Evolutionary conservation across 2,329 filamentous ascomycete genomes (phyloP).

Genomic region (Sporothrix brasiliensis): DNA sequence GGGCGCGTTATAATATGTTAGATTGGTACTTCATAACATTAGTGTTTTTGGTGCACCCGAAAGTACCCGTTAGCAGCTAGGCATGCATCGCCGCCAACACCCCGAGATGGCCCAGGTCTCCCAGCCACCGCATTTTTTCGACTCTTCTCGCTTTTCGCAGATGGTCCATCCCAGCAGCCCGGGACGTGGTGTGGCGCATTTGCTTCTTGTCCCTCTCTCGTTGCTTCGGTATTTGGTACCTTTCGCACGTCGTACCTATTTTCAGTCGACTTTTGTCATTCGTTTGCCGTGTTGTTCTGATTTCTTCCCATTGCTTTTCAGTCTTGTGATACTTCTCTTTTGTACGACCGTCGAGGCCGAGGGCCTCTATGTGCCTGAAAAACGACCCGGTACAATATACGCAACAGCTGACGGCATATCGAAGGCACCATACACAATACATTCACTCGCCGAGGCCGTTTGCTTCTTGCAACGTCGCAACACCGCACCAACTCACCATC

Average conservation of each 20-base stretch:
- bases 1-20: constrained; percentile 26
- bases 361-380: not conserved
- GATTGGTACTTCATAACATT: constrained; percentile 14
- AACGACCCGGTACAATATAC: too few relatives aligned
- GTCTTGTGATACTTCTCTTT: not conserved
- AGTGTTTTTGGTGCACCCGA: accelerated
- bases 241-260: not conserved
- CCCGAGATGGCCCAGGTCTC: constrained; percentile 30
- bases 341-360: not conserved
- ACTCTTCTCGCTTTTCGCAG: not conserved
- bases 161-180: constrained; percentile 2
- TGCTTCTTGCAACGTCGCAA: not conserved
- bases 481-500: not conserved
- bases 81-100: constrained; percentile 26
- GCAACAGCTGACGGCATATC: not conserved
- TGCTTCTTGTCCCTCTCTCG: constrained; percentile 1
- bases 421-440: not conserved
- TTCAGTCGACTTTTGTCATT: not conserved
- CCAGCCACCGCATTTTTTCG: constrained; percentile 35
- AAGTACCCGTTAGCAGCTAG: constrained; percentile 31
- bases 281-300: too few relatives aligned
- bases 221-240: not conserved
- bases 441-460: not conserved
- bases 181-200: not conserved
- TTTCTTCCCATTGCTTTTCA: not conserved